These are phyloP conservation scores for Babesia bigemina DNA, from an alignment of 169 alveolate genomes.

Conservation along the genomic window DNA sequence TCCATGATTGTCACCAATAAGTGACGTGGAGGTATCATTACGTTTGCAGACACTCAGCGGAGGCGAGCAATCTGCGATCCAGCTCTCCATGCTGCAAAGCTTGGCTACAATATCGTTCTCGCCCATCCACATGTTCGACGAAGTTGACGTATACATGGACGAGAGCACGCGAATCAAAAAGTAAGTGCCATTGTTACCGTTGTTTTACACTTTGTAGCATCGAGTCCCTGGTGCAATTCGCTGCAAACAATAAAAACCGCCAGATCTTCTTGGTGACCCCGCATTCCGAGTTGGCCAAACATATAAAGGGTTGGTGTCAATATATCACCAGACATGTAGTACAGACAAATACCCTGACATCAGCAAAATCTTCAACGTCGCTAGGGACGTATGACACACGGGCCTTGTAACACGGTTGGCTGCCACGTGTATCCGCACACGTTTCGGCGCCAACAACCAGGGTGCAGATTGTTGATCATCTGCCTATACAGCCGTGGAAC, in stretches of 20 bases:
- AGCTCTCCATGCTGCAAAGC: slow-evolving; percentile 68
- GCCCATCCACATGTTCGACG: slow-evolving; percentile 71
- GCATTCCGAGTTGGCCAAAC: slow-evolving; percentile 66
- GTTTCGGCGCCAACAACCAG: too few relatives aligned
- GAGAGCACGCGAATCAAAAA: slow-evolving; percentile 62
- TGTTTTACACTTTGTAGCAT: slow-evolving; percentile 18
- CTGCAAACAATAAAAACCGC: slow-evolving; percentile 44
- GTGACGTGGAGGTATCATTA: too few relatives aligned
- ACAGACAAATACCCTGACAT: slow-evolving; percentile 59
- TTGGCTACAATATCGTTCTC: slow-evolving; percentile 62
- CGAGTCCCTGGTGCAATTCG: slow-evolving; percentile 61
- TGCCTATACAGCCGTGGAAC: too few relatives aligned
- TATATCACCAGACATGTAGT: neutral
- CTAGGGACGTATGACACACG: slow-evolving; percentile 10
- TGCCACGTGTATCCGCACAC: too few relatives aligned
- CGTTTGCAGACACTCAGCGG: slow-evolving; percentile 64
- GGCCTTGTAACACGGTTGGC: too few relatives aligned
- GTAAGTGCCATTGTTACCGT: neutral
- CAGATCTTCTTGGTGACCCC: slow-evolving; percentile 71
- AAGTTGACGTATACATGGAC: slow-evolving; percentile 71
- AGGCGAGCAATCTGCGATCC: slow-evolving; percentile 69
- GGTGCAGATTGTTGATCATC: too few relatives aligned
- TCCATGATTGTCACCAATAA: too few relatives aligned
- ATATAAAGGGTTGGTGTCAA: slow-evolving; percentile 43
- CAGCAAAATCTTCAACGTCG: slow-evolving; percentile 53